These are phyloP conservation scores for Lichina pygmaea DNA, from an alignment of 495 filamentous ascomycete species.

Conservation along the genomic window DNA sequence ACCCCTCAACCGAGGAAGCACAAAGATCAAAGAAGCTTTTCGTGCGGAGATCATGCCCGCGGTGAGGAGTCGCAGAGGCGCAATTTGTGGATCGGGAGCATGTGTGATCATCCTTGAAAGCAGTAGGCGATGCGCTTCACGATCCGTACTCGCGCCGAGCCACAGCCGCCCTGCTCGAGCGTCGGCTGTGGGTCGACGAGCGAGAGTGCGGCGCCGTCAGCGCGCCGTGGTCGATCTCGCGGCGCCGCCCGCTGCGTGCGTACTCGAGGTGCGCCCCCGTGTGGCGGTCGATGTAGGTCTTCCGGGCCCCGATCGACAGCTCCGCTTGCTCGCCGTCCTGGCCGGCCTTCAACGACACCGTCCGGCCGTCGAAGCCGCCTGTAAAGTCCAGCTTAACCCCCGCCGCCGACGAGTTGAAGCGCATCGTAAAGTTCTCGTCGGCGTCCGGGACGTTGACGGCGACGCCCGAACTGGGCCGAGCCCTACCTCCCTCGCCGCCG, in stretches of 20 bases:
- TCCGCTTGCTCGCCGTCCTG: conserved; percentile 1
- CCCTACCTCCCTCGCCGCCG: conserved; percentile 1
- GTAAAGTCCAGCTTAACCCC: conserved; percentile 2
- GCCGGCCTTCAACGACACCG: neutral
- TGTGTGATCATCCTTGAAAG: too few species aligned
- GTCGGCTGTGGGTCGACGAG: conserved; percentile 1
- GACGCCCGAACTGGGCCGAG: neutral
- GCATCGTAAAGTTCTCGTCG: conserved; percentile 3
- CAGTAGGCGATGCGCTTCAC: too few species aligned
- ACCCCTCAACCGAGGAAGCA: too few species aligned
- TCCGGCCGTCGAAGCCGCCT: neutral
- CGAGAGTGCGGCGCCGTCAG: neutral
- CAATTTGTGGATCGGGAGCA: too few species aligned
- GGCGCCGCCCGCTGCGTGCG: neutral
- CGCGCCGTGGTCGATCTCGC: conserved; percentile 1
- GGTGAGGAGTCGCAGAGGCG: too few species aligned
- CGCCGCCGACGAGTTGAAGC: neutral
- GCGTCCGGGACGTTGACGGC: neutral
- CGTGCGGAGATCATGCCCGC: too few species aligned
- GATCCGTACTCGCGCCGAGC: neutral
- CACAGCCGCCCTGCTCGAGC: neutral
- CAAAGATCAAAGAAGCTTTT: too few species aligned
- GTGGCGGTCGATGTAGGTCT: neutral
- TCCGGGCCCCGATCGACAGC: conserved; percentile 1
- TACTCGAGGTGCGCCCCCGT: conserved; percentile 1